Percentiles rank a stretch among this genome's conserved stretches.
Conservation (phyloP, 1,139 yeast species). For the Sugiyamaella pinicola region DNA sequence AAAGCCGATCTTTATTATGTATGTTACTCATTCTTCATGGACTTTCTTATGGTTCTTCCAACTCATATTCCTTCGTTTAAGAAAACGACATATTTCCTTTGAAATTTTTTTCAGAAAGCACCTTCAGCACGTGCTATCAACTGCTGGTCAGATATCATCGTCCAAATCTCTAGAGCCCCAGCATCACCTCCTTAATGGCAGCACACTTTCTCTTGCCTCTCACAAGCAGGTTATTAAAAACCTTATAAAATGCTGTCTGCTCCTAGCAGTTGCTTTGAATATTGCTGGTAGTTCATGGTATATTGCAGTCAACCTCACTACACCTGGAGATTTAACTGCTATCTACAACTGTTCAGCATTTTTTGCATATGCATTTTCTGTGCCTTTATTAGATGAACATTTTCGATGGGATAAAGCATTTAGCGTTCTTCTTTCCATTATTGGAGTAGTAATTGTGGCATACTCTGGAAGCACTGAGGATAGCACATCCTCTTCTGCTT, state of each 20-base stretch:
- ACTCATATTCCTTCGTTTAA: conserved; percentile 45
- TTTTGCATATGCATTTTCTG: conserved; percentile 83
- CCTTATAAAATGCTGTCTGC: conserved; percentile 48
- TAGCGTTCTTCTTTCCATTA: conserved; percentile 70
- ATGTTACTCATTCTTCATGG: conserved; percentile 82
- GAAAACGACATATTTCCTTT: conserved; percentile 42
- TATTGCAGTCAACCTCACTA: conserved; percentile 76
- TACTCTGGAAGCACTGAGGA: conserved; percentile 54
- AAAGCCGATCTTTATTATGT: conserved; percentile 70
- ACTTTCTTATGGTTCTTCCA: conserved; percentile 74
- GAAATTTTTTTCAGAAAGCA: conserved; percentile 50
- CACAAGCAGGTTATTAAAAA: conserved; percentile 46
- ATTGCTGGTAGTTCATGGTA: conserved; percentile 87
- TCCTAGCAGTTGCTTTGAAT: conserved; percentile 62
- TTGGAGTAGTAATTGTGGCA: conserved; percentile 79
- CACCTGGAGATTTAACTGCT: conserved; percentile 86
- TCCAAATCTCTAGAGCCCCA: conserved; percentile 4
- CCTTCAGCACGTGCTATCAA: conserved; percentile 54
- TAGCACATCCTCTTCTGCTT: conserved; percentile 5
- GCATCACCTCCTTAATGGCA: conserved; percentile 1
- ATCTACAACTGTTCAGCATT: conserved; percentile 89
- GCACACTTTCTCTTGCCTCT: conserved; percentile 31
- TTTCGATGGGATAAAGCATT: conserved; percentile 65
- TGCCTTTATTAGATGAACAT: conserved; percentile 65
- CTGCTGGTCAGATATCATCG: conserved; percentile 43